A percentile compares a stretch with the other conserved stretches of the same genome.
Evolutionary conservation across 2,329 filamentous ascomycete genomes (phyloP).

Genomic region (Ascochyta koolunga): DNA sequence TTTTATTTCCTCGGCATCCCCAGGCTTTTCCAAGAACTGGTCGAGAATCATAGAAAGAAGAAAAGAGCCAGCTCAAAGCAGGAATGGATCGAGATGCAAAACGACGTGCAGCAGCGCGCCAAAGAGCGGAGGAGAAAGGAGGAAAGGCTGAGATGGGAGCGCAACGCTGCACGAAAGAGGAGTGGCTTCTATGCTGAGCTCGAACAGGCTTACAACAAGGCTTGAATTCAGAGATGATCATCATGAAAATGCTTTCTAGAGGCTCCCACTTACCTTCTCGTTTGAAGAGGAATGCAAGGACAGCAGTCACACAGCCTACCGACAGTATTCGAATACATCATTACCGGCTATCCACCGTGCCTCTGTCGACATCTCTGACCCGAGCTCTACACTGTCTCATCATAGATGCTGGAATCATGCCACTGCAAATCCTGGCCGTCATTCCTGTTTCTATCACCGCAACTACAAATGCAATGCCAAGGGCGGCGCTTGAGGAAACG

Average conservation of each 20-base stretch:
- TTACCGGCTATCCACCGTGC: neutral
- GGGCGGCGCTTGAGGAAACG: no score
- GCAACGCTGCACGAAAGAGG: constrained; percentile 12
- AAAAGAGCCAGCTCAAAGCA: neutral
- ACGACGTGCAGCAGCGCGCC: constrained; percentile 13
- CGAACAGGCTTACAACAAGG: constrained; percentile 7
- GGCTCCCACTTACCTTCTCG: no score
- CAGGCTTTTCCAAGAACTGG: constrained; percentile 5
- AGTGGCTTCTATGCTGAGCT: constrained; percentile 16
- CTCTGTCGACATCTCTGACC: no score
- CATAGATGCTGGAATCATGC: no score
- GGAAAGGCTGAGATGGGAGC: constrained; percentile 13
- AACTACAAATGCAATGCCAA: no score
- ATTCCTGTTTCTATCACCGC: constrained; percentile 10
- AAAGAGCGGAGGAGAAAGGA: constrained; percentile 14
- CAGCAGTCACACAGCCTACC: no score
- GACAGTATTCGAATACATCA: no score
- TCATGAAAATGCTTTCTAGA: neutral
- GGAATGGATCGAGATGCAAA: constrained; percentile 16
- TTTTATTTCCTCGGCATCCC: constrained; percentile 18
- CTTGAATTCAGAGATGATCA: neutral
- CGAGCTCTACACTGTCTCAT: no score
- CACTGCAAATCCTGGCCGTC: no score
- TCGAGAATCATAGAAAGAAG: constrained; percentile 8
- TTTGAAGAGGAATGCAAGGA: no score